These are phyloP conservation scores for Fusarium robinianum DNA, from an alignment of 2,329 filamentous ascomycete species.

Conservation along the genomic window DNA sequence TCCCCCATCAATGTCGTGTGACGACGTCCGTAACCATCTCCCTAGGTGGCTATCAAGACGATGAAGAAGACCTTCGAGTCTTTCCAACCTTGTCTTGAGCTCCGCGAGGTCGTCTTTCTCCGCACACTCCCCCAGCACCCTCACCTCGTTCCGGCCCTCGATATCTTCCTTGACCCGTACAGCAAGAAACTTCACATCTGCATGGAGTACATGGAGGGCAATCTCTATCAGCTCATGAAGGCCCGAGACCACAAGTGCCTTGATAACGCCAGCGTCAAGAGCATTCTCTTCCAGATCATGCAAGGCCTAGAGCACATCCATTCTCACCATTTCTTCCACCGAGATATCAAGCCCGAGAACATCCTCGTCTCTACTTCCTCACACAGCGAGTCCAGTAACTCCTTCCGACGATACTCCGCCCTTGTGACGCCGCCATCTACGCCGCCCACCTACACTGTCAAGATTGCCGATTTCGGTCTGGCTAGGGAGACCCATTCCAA, in stretches of 20 bases:
- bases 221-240: conserved; percentile 99
- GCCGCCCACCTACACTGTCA: conserved; percentile 91
- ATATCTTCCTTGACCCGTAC: conserved; percentile 96
- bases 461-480: conserved; percentile 97
- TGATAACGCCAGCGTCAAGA: conserved; percentile 91
- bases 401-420: conserved; percentile 90
- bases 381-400: conserved; percentile 77
- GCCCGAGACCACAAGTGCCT: conserved; percentile 92
- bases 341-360: conserved; percentile 99
- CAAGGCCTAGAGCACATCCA: conserved; percentile 97
- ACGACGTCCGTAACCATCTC: conserved; percentile 24
- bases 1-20: conserved; percentile 13
- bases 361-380: conserved; percentile 94
- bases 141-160: conserved; percentile 94
- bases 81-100: conserved; percentile 84
- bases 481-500: conserved; percentile 98
- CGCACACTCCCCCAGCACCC: conserved; percentile 84
- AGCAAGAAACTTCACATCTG: conserved; percentile 96
- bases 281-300: conserved; percentile 96
- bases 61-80: conserved; percentile 99
- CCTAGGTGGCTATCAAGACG: conserved; percentile 95
- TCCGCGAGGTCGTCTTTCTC: conserved; percentile 96
- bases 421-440: conserved; percentile 94
- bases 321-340: conserved; percentile 95
- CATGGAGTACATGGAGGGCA: conserved; percentile 99